Percentiles rank a stretch among this genome's conserved stretches.
phyloP scores from a whole-genome alignment of 192 early-diverging fungal genomes.

The Thamnidium elegans region DNA sequence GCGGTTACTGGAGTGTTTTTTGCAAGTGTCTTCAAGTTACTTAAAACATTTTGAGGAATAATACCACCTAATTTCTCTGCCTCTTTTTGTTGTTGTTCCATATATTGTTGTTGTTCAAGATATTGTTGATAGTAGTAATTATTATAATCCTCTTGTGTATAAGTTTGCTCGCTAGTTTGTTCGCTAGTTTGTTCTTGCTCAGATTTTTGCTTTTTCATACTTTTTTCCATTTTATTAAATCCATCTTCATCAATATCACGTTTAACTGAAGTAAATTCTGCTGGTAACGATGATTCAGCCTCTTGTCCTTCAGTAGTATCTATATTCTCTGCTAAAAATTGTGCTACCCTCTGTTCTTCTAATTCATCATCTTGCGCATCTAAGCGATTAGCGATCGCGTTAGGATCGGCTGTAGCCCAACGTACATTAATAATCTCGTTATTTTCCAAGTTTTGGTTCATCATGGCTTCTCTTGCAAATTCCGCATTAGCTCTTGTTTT shows the following conservation, averaged over 20 bases:
- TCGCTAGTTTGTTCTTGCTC: slow-evolving; percentile 1
- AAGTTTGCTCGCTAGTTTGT: slow-evolving; percentile 8
- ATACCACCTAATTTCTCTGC: slow-evolving; percentile 27
- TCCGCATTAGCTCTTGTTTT: slow-evolving; percentile 67
- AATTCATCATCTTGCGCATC: slow-evolving; percentile 12
- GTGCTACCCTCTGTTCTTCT: background rate
- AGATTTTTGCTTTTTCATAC: slow-evolving; percentile 22
- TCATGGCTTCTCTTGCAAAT: slow-evolving; percentile 91
- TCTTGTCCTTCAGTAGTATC: slow-evolving; percentile 12
- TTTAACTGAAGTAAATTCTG: slow-evolving; percentile 19
- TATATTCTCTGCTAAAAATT: slow-evolving; percentile 4
- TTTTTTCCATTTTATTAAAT: slow-evolving; percentile 26
- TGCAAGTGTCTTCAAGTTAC: slow-evolving; percentile 10
- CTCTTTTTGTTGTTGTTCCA: background rate
- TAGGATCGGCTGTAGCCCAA: slow-evolving; percentile 66
- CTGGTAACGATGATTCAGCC: slow-evolving; percentile 6
- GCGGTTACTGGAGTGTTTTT: background rate
- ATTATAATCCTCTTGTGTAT: background rate
- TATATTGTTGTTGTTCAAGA: background rate
- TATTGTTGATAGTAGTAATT: background rate
- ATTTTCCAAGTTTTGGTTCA: slow-evolving; percentile 71
- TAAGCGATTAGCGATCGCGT: slow-evolving; percentile 21
- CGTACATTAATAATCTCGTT: slow-evolving; percentile 65
- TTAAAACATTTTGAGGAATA: slow-evolving; percentile 24
- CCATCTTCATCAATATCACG: slow-evolving; percentile 29